phyloP scores from a whole-genome alignment of 2,329 filamentous ascomycete species.

The Dryadomyces sulphureus region DNA sequence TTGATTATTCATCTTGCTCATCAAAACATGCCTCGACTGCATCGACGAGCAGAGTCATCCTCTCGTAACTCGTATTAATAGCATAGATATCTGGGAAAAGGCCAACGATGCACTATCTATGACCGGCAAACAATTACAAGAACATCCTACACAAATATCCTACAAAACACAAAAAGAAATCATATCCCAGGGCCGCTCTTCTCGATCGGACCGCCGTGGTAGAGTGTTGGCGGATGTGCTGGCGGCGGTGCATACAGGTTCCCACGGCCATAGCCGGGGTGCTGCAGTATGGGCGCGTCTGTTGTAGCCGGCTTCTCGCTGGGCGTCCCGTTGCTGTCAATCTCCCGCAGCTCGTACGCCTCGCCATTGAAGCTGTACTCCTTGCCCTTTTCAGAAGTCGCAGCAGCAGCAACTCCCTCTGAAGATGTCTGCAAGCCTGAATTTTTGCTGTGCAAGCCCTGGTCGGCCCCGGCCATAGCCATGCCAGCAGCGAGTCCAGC shows the following conservation, averaged over 20 bases:
- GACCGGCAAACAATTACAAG: not conserved
- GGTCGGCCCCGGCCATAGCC: slow-evolving; percentile 25
- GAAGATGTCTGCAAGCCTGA: slow-evolving; percentile 15
- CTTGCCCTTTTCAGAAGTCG: slow-evolving; percentile 25
- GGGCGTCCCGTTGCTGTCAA: slow-evolving; percentile 19
- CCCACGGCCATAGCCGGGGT: slow-evolving; percentile 29
- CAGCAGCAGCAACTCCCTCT: not conserved
- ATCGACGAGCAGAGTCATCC: too few species aligned
- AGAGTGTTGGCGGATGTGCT: slow-evolving; percentile 1
- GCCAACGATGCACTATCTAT: slow-evolving; percentile 10
- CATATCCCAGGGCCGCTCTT: not conserved
- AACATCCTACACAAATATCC: not conserved
- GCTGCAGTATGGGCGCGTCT: slow-evolving; percentile 26
- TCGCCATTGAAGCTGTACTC: slow-evolving; percentile 17
- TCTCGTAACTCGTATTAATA: not conserved
- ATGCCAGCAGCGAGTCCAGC: slow-evolving; percentile 22
- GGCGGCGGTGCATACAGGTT: slow-evolving; percentile 6
- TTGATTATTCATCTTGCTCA: too few species aligned
- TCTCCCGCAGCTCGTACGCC: slow-evolving; percentile 34
- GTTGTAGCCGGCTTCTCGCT: slow-evolving; percentile 8
- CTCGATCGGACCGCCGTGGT: slow-evolving; percentile 7
- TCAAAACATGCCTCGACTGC: too few species aligned
- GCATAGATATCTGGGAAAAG: not conserved
- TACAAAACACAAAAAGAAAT: not conserved
- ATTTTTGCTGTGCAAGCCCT: slow-evolving; percentile 16